Base-by-base conservation (phyloP, 306 rosid species). In the Pyrus betulifolia region DNA sequence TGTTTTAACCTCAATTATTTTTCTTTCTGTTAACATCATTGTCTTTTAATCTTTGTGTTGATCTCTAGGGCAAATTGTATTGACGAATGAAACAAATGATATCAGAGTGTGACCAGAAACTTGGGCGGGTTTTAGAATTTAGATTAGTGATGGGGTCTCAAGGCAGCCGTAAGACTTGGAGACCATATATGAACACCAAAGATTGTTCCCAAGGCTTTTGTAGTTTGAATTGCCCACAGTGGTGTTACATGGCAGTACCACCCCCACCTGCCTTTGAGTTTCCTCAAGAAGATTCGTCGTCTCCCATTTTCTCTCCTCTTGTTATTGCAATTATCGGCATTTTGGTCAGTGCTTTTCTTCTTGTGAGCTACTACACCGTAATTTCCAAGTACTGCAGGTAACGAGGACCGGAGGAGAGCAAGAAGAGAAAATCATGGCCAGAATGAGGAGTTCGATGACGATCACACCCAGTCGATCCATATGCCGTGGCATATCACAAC, bases 171-270 rank as follows among this genome's bases (percentile, higher is more conserved):
- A 88, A 82, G 87, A 76, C 86, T 59, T 89, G 88, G 97, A 78
- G 88, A 63, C 97, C 99, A 72, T 92, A 89, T 35, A 84, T 86
- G 81, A 87, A 74, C 84, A 85, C 45, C 85, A 90, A 88, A 84
- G 99, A 95, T 67, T 95, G 99, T 67, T 86, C 97, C 30, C 90
- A 88, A 88, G 97, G 97, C 55, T 87, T 90, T 73, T 95, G 97
- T 22, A 95, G 92, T 80, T 22, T 82, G 14, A 85, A 84, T 71
- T 95, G 99, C 63, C 99, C 97, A 31, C 97, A 95, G 15, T 90
- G 99, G 97, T 95, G 99, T 77, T 85, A 89, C 84, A 80, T 77
- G 69, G 70, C 83, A 23, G 73, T 81, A 51, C 91, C 98, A 30
- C 98, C 98, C 13, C 97, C 98, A 69, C 93, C 98, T 22, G 84